A percentile compares a stretch with the other conserved stretches of the same genome.
Conservation (phyloP, 169 alveolate genomes). For the Eimeria tenella region DNA sequence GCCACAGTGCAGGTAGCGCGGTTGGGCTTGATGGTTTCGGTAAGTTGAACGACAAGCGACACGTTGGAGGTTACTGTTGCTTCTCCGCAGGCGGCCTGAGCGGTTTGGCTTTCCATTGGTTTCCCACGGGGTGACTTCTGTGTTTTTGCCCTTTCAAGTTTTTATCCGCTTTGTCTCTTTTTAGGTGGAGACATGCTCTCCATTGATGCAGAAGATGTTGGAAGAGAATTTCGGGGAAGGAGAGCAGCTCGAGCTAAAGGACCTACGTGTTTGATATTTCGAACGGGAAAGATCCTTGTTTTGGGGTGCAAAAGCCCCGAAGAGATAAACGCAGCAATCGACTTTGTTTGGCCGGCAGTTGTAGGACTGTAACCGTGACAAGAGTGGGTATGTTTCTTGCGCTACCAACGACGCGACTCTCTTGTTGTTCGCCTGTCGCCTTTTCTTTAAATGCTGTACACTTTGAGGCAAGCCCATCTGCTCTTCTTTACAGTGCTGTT, state of each 20-base stretch:
- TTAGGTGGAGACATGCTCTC: constrained; percentile 67
- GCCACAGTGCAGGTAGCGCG: not conserved
- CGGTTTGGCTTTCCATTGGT: no score
- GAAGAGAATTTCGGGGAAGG: constrained; percentile 15
- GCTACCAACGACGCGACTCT: no score
- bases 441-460: no score
- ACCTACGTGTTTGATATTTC: constrained; percentile 68
- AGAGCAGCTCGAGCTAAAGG: constrained; percentile 43
- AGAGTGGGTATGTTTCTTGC: no score
- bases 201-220: not conserved
- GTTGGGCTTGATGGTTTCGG: constrained; percentile 7
- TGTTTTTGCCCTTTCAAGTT: not conserved
- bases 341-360: constrained; percentile 69
- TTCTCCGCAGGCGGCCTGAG: not conserved
- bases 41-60: not conserved
- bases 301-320: constrained; percentile 73
- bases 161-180: not conserved
- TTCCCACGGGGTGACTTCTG: no score
- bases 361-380: constrained; percentile 16
- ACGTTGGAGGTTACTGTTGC: not conserved
- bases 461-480: no score
- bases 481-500: no score
- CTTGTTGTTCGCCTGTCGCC: no score
- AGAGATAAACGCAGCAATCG: constrained; percentile 67
- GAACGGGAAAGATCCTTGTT: constrained; percentile 70